Conservation (phyloP, 2,329 filamentous ascomycete species). For the Dactylonectria macrodidyma region DNA sequence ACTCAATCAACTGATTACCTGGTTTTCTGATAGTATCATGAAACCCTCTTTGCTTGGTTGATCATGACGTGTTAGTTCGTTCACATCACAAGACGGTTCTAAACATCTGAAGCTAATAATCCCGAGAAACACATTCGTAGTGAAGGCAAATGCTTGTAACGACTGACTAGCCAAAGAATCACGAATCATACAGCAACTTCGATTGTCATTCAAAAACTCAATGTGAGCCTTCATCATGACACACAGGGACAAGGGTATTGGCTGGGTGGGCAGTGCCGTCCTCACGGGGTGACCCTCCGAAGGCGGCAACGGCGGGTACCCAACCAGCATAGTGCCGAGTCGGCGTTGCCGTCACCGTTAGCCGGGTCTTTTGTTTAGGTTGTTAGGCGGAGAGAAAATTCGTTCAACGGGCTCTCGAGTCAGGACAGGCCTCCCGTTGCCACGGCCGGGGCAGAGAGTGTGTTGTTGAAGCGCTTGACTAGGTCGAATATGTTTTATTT, state of each 20-base stretch:
- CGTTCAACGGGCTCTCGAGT: conserved; percentile 22
- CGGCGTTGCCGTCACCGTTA: conserved; percentile 21
- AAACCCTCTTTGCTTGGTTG: no score
- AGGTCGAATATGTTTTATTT: neutral
- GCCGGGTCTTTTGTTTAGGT: neutral
- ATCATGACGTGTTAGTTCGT: no score
- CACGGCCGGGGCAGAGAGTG: conserved; percentile 2
- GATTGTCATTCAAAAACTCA: conserved; percentile 2
- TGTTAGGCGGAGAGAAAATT: conserved; percentile 4
- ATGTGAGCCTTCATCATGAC: conserved; percentile 16
- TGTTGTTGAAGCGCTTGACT: conserved; percentile 3
- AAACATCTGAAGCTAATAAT: neutral
- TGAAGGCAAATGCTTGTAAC: neutral
- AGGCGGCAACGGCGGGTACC: conserved; percentile 18
- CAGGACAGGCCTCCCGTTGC: conserved; percentile 12
- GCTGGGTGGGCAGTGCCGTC: conserved; percentile 17
- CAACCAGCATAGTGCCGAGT: conserved; percentile 19
- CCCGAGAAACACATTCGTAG: neutral
- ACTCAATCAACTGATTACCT: neutral
- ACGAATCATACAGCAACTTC: neutral
- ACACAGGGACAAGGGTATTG: conserved; percentile 19
- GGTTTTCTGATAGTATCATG: neutral
- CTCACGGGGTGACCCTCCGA: conserved; percentile 23
- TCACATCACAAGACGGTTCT: no score
- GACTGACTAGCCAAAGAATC: neutral